These are phyloP conservation scores for Ophiosphaerella korrae DNA, from an alignment of 2,329 filamentous ascomycete genomes.

Conservation along the genomic window DNA sequence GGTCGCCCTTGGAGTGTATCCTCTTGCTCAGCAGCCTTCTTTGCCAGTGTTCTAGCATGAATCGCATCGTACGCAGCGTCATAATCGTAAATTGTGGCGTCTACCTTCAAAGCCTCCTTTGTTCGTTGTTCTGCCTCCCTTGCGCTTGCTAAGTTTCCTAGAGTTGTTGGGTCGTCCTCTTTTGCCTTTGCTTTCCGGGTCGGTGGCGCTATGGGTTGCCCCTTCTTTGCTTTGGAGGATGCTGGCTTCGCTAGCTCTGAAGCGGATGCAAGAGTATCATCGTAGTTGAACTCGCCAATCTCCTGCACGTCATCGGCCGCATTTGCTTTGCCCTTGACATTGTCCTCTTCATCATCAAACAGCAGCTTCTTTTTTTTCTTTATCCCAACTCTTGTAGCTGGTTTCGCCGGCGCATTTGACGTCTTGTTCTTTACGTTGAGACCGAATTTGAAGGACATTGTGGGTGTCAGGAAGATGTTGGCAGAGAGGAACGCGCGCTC, in stretches of 20 bases:
- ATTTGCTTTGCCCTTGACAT: constrained; percentile 45
- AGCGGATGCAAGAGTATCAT: constrained; percentile 52
- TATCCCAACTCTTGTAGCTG: constrained; percentile 22
- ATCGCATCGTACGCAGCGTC: constrained; percentile 81
- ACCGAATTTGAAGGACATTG: constrained; percentile 58
- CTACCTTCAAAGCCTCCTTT: constrained; percentile 68
- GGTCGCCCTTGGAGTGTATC: constrained; percentile 67
- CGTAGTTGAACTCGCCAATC: constrained; percentile 64
- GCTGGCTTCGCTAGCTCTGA: constrained; percentile 26
- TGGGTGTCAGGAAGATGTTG: constrained; percentile 14
- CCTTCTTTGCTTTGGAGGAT: constrained; percentile 46
- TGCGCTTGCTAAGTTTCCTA: constrained; percentile 70
- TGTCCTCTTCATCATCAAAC: constrained; percentile 64
- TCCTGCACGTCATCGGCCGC: constrained; percentile 55
- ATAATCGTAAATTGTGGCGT: constrained; percentile 83
- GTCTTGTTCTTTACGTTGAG: constrained; percentile 66
- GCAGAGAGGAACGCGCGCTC: neutral
- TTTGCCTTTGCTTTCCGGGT: constrained; percentile 45
- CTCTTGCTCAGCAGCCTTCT: constrained; percentile 58
- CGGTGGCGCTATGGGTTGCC: constrained; percentile 37
- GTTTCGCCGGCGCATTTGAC: constrained; percentile 19
- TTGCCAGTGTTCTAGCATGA: constrained; percentile 61
- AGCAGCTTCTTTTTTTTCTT: constrained; percentile 40
- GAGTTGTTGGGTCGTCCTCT: constrained; percentile 42
- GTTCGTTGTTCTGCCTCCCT: constrained; percentile 67